Percentiles rank a stretch among this genome's conserved stretches.
Evolutionary conservation across 176 grass and related monocot genomes (phyloP).

Genomic region (Eragrostis nindensis): DNA sequence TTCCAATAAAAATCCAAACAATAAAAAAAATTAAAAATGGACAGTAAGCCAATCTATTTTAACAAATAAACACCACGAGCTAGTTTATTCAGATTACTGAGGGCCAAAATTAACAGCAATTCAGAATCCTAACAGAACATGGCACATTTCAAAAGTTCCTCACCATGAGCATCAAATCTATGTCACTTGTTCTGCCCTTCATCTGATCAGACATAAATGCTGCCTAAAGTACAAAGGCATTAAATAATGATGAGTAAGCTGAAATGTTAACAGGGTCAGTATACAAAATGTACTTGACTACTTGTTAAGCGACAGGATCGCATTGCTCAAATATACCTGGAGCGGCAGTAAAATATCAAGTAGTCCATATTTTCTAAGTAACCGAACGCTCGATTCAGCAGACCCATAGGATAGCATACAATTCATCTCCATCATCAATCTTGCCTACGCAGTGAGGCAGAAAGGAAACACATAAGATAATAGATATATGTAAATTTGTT

Average conservation of each 20-base stretch:
- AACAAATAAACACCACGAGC: not conserved
- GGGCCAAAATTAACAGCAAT: not conserved
- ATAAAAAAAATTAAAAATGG: not conserved
- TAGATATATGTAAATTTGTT: not conserved
- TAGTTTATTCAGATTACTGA: not conserved
- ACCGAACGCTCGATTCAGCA: constrained; percentile 62
- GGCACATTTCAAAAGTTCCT: constrained; percentile 38
- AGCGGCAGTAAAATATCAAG: constrained; percentile 86
- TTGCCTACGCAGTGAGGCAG: constrained; percentile 46
- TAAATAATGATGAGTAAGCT: constrained; percentile 22
- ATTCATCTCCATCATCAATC: constrained; percentile 81
- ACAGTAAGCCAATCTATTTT: constrained; percentile 3
- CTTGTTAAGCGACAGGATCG: not conserved
- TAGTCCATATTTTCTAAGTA: constrained; percentile 77
- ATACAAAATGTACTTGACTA: constrained; percentile 22
- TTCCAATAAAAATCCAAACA: not conserved
- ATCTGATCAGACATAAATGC: constrained; percentile 79
- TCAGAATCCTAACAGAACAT: not conserved
- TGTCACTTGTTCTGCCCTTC: constrained; percentile 50
- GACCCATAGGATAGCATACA: constrained; percentile 85
- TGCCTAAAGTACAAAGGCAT: constrained; percentile 61
- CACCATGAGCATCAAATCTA: constrained; percentile 81
- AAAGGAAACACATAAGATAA: constrained; percentile 25
- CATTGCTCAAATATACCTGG: constrained; percentile 60
- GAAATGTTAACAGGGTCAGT: constrained; percentile 4